A percentile compares a stretch with the other conserved stretches of the same genome.
Conservation (phyloP, 108 stramenopile genomes). For the Aureococcus anophagefferens region DNA sequence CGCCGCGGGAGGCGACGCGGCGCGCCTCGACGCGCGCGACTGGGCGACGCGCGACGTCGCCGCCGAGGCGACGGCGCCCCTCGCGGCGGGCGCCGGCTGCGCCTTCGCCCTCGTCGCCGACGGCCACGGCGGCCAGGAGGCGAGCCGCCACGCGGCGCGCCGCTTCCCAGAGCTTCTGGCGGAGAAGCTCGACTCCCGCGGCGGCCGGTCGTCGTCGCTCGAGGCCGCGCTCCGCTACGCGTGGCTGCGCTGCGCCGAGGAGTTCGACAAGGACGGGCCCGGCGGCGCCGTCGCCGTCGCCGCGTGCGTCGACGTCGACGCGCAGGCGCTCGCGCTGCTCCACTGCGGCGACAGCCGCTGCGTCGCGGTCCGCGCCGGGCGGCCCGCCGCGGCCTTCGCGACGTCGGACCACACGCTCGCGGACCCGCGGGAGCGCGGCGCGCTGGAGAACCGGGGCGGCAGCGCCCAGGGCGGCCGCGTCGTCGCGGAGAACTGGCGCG, state of each 20-base stretch:
- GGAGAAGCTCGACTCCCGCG: background rate
- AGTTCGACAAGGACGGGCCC: background rate
- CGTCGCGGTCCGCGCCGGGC: background rate
- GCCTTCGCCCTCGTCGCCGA: background rate
- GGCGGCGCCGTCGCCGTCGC: background rate
- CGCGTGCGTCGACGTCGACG: background rate
- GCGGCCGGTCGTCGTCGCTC: too few relatives aligned
- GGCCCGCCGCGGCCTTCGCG: background rate
- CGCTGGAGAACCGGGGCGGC: background rate
- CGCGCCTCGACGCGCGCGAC: too few relatives aligned
- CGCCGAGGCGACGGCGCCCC: too few relatives aligned
- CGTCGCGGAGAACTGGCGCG: background rate
- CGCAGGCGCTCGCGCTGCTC: background rate
- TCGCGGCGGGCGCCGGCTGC: too few relatives aligned
- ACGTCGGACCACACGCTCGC: background rate
- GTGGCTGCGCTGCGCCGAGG: background rate
- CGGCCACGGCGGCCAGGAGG: background rate
- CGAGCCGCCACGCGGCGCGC: background rate
- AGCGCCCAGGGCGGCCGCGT: background rate
- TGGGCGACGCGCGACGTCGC: too few relatives aligned
- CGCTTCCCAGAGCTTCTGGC: background rate
- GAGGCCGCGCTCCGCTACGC: background rate
- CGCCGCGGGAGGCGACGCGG: too few relatives aligned
- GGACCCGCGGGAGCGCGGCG: background rate
- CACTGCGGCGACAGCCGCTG: background rate